phyloP scores from a whole-genome alignment of 352 stramenopile genomes.

The Phytophthora palmivora region DNA sequence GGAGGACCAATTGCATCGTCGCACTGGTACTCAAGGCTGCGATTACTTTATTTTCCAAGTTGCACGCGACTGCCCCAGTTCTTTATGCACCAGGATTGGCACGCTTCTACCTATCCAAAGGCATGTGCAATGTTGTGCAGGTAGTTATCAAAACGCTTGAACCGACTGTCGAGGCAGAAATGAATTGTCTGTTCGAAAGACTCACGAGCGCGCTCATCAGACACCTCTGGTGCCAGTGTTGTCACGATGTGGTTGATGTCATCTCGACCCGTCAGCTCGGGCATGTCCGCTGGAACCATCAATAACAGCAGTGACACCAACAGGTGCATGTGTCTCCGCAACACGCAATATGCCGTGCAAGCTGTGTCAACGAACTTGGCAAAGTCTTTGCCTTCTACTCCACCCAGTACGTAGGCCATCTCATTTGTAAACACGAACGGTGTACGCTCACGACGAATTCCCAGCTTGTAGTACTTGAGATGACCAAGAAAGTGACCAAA shows the following conservation, averaged over 20 bases:
- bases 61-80: conserved; percentile 21
- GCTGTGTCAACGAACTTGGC: conserved; percentile 74
- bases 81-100: conserved; percentile 14
- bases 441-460: conserved; percentile 82
- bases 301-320: conserved; percentile 84
- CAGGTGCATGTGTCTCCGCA: conserved; percentile 89
- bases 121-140: conserved; percentile 69
- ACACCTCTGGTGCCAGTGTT: conserved; percentile 73
- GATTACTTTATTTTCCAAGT: conserved; percentile 37
- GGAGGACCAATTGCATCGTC: conserved; percentile 12
- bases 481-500: conserved; percentile 90
- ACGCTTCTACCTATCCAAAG: conserved; percentile 29
- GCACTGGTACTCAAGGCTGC: conserved; percentile 25
- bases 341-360: conserved; percentile 74
- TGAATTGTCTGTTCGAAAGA: conserved; percentile 84
- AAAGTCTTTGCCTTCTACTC: conserved; percentile 79
- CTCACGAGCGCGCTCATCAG: conserved; percentile 64
- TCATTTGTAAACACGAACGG: conserved; percentile 91
- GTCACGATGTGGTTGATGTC: conserved; percentile 90
- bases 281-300: conserved; percentile 91
- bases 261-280: conserved; percentile 76
- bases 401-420: conserved; percentile 88
- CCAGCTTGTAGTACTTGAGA: conserved; percentile 90
- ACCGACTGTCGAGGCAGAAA: conserved; percentile 84
- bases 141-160: conserved; percentile 91